phyloP scores from a whole-genome alignment of 106 monocot genomes.

The Chionographis japonica region DNA sequence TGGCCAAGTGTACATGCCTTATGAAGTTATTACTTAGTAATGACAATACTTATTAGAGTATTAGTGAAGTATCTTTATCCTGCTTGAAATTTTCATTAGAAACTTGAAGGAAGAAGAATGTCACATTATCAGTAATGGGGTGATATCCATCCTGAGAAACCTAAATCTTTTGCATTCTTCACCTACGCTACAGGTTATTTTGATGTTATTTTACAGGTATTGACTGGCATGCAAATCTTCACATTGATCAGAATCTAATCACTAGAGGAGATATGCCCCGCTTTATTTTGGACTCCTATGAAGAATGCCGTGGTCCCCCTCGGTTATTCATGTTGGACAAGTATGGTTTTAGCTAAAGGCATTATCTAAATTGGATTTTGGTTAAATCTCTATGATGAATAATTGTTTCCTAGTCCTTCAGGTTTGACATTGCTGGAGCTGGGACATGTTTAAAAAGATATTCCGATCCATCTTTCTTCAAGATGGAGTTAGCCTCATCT shows the following conservation, averaged over 20 bases:
- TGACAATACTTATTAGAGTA: no score
- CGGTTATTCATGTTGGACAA: slow-evolving; percentile 84
- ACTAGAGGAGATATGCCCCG: slow-evolving; percentile 93
- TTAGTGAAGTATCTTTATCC: no score
- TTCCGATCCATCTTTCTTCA: slow-evolving; percentile 94
- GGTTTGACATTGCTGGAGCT: slow-evolving; percentile 97
- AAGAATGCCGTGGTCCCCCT: slow-evolving; percentile 94
- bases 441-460: slow-evolving; percentile 97
- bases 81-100: no score
- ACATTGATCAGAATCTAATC: slow-evolving; percentile 70
- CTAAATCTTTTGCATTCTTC: no score
- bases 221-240: slow-evolving; percentile 78
- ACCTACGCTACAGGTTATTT: no score
- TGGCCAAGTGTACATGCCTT: no score
- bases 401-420: slow-evolving; percentile 27
- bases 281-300: slow-evolving; percentile 90
- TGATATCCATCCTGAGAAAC: no score
- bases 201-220: slow-evolving; percentile 36
- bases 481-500: slow-evolving; percentile 46
- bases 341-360: slow-evolving; percentile 26
- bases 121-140: no score
- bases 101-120: no score
- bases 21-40: no score
- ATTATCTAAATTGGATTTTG: not conserved
- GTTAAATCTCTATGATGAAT: not conserved